Base-by-base conservation (phyloP, 2,329 filamentous ascomycete genomes). In the Pestalotiopsis sp. region DNA sequence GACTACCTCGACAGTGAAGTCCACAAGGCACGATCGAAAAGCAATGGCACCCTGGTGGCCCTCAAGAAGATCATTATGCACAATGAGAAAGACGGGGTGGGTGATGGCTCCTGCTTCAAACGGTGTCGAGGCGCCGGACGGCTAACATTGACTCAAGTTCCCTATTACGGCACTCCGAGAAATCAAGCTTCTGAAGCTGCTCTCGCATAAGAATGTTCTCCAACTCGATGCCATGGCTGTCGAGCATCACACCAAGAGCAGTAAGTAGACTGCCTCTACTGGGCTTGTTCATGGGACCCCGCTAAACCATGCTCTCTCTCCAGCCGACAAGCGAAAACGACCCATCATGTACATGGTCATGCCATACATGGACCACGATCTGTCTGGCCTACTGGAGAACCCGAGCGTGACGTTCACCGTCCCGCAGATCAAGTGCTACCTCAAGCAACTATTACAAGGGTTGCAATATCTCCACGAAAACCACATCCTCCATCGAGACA, bases 31-130 rank as follows among this genome's bases (percentile, higher is more conserved):
- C 89, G 89, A 70, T 94, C 92, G 36, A 91, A 89, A 75, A 92
- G 88, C 76, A 93, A 90, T 1, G 92, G 93, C 67, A 86, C 89
- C 27, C 81, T 95, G 60, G 92, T 97, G 70, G 96, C 96, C 4
- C 82, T 99, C 77, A 99, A 99, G 85, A 98, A 98, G 87, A 99
- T 99, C 73, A 90, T 99, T 73, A 98, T 98, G 93, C 96, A 98
- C 80, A 97, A 98, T 80, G 96, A 99, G 84, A 98, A 98, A 80
- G 96, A 99, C 81, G 96, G 96, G 64, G 91, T 93, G 82, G 75
- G 90, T 82, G 58, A 39, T 58, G 66, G 17, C 59, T 41, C n/a
- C 31, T 12, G 39, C 20, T 17, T 65, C n/a, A 17, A 49, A 27
- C 12, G 6, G 41, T 31, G n/a, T 52, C 38, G 62, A 23, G 38